Percentiles rank a stretch among this genome's conserved stretches.
phyloP scores from a whole-genome alignment of 352 stramenopile species.

The Saprolegnia parasitica region DNA sequence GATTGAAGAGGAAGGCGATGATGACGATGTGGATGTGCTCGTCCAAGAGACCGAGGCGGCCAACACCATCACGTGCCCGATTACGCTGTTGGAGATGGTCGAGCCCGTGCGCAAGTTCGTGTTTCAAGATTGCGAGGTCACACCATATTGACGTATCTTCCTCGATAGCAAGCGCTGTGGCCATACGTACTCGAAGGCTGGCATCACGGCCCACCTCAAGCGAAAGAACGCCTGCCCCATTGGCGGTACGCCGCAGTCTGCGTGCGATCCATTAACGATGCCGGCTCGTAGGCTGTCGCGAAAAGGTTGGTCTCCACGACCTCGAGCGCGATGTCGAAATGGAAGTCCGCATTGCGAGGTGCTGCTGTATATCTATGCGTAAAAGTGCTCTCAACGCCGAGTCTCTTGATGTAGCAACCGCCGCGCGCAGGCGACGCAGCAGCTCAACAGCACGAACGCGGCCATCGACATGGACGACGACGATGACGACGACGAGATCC shows the following conservation, averaged over 20 bases:
- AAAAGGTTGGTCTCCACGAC: constrained; percentile 47
- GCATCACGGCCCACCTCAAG: constrained; percentile 65
- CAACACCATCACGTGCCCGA: constrained; percentile 66
- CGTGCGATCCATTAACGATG: neutral
- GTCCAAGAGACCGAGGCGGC: constrained; percentile 77
- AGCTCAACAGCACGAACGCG: constrained; percentile 4
- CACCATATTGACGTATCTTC: neutral
- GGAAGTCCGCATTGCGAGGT: constrained; percentile 43
- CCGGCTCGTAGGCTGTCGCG: constrained; percentile 49
- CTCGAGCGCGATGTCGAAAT: constrained; percentile 84
- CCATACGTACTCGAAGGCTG: constrained; percentile 78
- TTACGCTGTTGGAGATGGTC: constrained; percentile 77
- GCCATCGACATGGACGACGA: neutral
- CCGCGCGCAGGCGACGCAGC: neutral
- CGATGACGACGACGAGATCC: constrained; percentile 18
- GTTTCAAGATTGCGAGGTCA: neutral
- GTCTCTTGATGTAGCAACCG: neutral
- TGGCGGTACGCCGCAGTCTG: constrained; percentile 38
- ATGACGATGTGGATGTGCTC: constrained; percentile 70
- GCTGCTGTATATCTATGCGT: neutral
- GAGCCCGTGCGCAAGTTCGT: constrained; percentile 71
- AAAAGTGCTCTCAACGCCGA: neutral
- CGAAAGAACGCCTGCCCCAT: constrained; percentile 74
- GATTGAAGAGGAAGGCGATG: constrained; percentile 59
- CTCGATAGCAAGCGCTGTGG: constrained; percentile 51